Evolutionary conservation across 441 rosid genomes (phyloP).

Genomic region (Dalechampia spathulata): DNA sequence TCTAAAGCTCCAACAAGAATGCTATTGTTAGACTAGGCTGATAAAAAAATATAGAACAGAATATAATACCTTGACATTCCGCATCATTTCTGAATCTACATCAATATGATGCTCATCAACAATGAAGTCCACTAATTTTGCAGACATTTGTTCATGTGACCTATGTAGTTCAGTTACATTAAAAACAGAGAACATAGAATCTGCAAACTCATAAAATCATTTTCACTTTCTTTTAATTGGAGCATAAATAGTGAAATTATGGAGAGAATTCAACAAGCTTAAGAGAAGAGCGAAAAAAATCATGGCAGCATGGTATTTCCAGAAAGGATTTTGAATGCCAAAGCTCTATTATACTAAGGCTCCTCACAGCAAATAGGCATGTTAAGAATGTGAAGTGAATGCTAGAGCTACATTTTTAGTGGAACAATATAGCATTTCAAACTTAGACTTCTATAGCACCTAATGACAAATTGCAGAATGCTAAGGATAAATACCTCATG

Average conservation of each 20-base stretch:
- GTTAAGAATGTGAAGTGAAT: too few species aligned
- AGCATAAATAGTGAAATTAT: not conserved
- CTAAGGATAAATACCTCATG: not conserved
- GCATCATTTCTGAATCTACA: slow-evolving; percentile 65
- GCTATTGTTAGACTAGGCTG: not conserved
- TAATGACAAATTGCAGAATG: not conserved
- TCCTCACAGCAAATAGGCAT: too few species aligned
- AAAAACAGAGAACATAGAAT: not conserved
- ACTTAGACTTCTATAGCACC: not conserved
- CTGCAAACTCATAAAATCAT: not conserved
- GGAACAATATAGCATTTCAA: not conserved
- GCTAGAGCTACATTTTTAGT: too few species aligned
- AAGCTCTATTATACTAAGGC: too few species aligned
- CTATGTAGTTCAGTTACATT: slow-evolving; percentile 27
- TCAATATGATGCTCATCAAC: slow-evolving; percentile 80
- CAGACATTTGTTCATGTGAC: slow-evolving; percentile 89
- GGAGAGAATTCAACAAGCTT: not conserved
- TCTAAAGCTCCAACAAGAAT: not conserved
- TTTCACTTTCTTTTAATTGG: not conserved
- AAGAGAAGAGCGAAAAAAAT: too few species aligned
- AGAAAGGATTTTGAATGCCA: not conserved
- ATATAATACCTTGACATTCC: slow-evolving; percentile 57
- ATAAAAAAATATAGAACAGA: not conserved
- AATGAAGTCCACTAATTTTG: slow-evolving; percentile 62
- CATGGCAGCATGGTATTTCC: not conserved